Conservation (phyloP, 805 yeast species). For the Cyberlindnera bimundalis region DNA sequence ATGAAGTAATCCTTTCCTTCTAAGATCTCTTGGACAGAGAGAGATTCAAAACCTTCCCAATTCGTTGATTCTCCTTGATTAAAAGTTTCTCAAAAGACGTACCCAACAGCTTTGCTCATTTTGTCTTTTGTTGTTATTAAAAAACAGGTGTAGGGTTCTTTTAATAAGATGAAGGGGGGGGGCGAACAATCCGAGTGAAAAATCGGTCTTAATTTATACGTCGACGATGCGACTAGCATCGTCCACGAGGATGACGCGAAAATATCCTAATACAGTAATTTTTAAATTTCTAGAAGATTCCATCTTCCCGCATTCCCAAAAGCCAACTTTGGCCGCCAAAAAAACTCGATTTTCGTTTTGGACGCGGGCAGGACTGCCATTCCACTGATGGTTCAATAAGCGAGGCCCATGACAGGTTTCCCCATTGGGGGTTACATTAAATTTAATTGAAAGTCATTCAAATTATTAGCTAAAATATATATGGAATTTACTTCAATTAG, state of each 20-base stretch:
- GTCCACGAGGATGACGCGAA: conserved; percentile 7
- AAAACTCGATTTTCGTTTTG: neutral
- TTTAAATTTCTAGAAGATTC: conserved; percentile 21
- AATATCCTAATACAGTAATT: conserved; percentile 9
- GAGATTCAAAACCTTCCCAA: no score
- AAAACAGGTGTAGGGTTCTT: no score
- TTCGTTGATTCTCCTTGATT: neutral
- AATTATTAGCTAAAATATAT: no score
- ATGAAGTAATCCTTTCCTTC: no score
- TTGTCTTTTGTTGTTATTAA: conserved; percentile 9
- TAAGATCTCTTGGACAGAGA: no score
- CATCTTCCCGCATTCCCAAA: conserved; percentile 1
- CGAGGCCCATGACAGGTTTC: no score
- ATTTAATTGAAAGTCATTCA: no score
- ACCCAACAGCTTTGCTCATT: conserved; percentile 48
- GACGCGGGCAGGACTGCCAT: no score
- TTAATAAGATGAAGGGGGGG: neutral
- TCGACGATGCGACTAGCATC: conserved; percentile 10
- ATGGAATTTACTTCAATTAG: no score
- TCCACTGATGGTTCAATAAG: no score
- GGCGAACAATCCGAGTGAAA: conserved; percentile 5
- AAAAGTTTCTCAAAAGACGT: conserved; percentile 33
- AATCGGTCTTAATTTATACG: conserved; percentile 9
- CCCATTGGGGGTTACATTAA: no score
- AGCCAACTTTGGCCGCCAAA: neutral